Percentiles rank a stretch among this genome's conserved stretches.
Evolutionary conservation across 2,329 filamentous ascomycete species (phyloP).

Genomic region (Coniochaeta sp.): DNA sequence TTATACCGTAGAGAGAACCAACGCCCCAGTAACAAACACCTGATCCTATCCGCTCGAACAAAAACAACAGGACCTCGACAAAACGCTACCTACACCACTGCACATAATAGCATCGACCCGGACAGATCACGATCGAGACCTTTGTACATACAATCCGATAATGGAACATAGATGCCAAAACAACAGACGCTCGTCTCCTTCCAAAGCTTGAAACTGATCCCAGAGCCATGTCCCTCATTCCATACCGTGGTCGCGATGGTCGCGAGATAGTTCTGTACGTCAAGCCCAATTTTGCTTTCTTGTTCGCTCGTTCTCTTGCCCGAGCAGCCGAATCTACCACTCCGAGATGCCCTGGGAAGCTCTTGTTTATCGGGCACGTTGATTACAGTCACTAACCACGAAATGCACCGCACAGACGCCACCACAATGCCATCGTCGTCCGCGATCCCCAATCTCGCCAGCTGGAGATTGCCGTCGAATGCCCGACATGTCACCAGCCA

Average conservation of each 20-base stretch:
- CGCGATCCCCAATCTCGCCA: slow-evolving; percentile 80
- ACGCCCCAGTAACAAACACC: not conserved
- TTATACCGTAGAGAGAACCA: too few species aligned
- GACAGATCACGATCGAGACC: not conserved
- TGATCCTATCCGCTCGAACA: not conserved
- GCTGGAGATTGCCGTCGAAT: slow-evolving; percentile 75
- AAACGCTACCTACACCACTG: not conserved
- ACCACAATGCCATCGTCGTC: slow-evolving; percentile 87
- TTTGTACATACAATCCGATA: not conserved
- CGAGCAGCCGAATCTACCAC: not conserved
- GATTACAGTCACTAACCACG: not conserved
- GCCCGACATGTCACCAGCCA: slow-evolving; percentile 84
- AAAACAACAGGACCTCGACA: not conserved
- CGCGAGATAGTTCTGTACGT: slow-evolving; percentile 76
- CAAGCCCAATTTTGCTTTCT: slow-evolving; percentile 7
- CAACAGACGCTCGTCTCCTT: not conserved
- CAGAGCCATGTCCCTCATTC: slow-evolving; percentile 58
- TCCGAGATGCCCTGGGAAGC: not conserved
- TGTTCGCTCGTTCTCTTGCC: not conserved
- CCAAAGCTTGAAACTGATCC: not conserved
- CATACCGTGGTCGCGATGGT: slow-evolving; percentile 65
- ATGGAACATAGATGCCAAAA: not conserved
- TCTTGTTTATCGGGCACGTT: not conserved
- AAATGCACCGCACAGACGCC: slow-evolving; percentile 56
- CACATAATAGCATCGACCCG: not conserved